Base-by-base conservation (phyloP, 2,329 filamentous ascomycete species). In the Curvularia sp. region DNA sequence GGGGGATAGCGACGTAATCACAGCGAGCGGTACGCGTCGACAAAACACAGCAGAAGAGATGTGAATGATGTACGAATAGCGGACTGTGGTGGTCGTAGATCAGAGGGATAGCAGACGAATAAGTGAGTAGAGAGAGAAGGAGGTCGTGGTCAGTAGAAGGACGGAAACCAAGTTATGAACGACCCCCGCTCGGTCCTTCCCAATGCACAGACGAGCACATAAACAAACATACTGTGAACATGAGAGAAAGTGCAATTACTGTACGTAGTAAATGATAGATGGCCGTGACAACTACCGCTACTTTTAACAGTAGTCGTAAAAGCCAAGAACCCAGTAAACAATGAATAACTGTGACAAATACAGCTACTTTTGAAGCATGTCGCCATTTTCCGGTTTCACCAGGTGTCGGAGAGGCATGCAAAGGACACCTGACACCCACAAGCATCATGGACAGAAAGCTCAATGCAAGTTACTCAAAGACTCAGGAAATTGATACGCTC, bases 1-100 rank as follows among this genome's bases (percentile, higher is more conserved):
- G 15, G 12, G 5, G 33, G 5, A 38, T 33, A 38, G 33, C 33
- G 12, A 38, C 33, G 33, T 15, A 38, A 7, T 38, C 3, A 38
- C 13, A 38, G 15, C 33, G 33, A 38, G 33, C 13, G 33, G 13
- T n/a, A 38, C 13, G 13, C 33, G 15, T 38, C 24, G 6, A 15
- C 12, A 33, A 33, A 15, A 8, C 31, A 33, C 31, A 33, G 8
- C 12, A 10, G 5, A 15, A 0, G 12, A 38, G 33, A 33, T 33
- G 15, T 35, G 57, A 60, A 57, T 55, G 62, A 70, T 69, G 33
- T 38, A n/a, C 15, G 6, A 38, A 38, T 2, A n/a, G 6, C 2
- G 6, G 33, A n/a, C 12, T 38, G 33, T 10, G 5, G 13, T 12
- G 5, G 5, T n/a, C 5, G 33, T 5, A 33, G 10, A 33, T 15